phyloP scores from a whole-genome alignment of 805 yeast genomes.

The Hanseniaspora vineae region DNA sequence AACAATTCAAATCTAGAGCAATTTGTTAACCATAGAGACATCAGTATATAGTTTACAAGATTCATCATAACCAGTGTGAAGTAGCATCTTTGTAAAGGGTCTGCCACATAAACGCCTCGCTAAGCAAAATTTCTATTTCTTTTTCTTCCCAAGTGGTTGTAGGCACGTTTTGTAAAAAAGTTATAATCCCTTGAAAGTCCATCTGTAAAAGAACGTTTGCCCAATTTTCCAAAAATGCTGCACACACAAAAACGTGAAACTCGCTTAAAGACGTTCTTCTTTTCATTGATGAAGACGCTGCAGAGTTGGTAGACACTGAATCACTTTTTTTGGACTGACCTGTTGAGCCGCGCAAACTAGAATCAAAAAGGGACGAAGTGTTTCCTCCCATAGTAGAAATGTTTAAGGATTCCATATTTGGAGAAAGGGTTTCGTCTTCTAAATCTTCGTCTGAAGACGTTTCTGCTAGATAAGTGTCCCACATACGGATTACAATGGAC shows the following conservation, averaged over 20 bases:
- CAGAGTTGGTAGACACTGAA: background rate
- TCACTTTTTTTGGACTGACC: background rate
- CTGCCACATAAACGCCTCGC: constrained; percentile 97
- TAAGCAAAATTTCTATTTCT: constrained; percentile 80
- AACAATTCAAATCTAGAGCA: too few species aligned
- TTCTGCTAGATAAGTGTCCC: constrained; percentile 89
- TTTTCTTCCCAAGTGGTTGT: constrained; percentile 76
- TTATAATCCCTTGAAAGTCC: constrained; percentile 92
- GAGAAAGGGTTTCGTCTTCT: background rate
- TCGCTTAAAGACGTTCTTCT: constrained; percentile 40
- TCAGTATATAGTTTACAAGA: background rate
- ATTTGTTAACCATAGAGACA: too few species aligned
- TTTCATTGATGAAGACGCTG: background rate
- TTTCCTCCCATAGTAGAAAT: background rate
- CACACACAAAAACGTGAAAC: constrained; percentile 94
- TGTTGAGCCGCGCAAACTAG: too few species aligned
- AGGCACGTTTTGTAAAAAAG: constrained; percentile 84
- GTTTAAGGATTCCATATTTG: constrained; percentile 24
- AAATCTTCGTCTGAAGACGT: constrained; percentile 29
- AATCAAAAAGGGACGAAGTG: too few species aligned
- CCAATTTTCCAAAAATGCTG: constrained; percentile 88
- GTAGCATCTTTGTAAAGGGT: constrained; percentile 78
- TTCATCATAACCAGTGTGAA: constrained; percentile 53
- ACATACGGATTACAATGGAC: constrained; percentile 75
- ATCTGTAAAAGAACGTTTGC: constrained; percentile 60